Conservation (phyloP, 208 protist species). For the Leptomonas seymouri region DNA sequence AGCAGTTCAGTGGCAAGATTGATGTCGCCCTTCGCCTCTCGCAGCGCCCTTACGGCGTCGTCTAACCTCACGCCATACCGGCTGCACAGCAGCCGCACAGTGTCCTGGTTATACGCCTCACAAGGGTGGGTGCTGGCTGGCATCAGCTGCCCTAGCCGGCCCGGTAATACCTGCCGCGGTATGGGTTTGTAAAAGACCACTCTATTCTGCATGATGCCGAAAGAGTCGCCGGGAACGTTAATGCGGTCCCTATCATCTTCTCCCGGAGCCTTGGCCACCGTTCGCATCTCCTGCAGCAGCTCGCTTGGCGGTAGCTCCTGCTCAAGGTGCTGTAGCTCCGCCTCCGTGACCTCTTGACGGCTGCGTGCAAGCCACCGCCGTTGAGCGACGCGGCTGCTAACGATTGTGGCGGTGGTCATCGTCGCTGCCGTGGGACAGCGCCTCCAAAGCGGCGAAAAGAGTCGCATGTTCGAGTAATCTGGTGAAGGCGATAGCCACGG, state of each 20-base stretch:
- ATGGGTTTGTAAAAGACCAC: slow-evolving; percentile 83
- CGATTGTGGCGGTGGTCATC: background rate
- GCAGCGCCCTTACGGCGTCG: slow-evolving; percentile 58
- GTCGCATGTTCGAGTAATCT: background rate
- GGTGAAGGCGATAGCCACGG: no score
- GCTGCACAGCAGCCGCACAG: slow-evolving; percentile 58
- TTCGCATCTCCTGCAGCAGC: slow-evolving; percentile 58
- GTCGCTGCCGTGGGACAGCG: background rate
- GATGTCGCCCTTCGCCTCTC: slow-evolving; percentile 57
- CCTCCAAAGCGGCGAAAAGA: background rate
- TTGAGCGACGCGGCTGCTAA: background rate
- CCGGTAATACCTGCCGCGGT: slow-evolving; percentile 35
- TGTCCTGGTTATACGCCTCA: slow-evolving; percentile 57
- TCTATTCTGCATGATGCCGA: slow-evolving; percentile 89
- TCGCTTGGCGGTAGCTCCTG: slow-evolving; percentile 75
- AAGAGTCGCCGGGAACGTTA: slow-evolving; percentile 81
- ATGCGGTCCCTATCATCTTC: slow-evolving; percentile 54
- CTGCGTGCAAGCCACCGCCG: slow-evolving; percentile 3
- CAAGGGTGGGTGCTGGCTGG: slow-evolving; percentile 62
- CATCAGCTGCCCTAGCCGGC: slow-evolving; percentile 64
- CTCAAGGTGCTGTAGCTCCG: slow-evolving; percentile 67
- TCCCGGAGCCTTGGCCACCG: slow-evolving; percentile 35
- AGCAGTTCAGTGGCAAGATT: slow-evolving; percentile 69
- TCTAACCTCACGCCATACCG: slow-evolving; percentile 59
- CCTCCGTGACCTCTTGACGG: slow-evolving; percentile 41